Conservation (phyloP, 495 filamentous ascomycete genomes). For the Halenospora varia region DNA sequence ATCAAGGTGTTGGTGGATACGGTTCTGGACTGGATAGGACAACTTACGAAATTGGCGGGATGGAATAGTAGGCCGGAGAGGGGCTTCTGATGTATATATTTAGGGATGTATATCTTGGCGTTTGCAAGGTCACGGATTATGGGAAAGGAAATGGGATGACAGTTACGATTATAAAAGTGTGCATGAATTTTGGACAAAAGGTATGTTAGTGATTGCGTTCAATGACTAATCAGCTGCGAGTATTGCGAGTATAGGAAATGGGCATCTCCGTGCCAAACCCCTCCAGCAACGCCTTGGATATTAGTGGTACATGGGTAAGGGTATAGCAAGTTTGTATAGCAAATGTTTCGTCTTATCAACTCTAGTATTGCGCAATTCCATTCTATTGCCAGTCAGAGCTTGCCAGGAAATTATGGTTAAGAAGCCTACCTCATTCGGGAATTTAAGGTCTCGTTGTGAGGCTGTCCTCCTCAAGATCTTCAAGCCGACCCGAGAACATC, state of each 20-base stretch:
- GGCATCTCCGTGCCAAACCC: conserved; percentile 6
- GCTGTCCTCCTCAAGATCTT: conserved; percentile 11
- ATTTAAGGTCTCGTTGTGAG: neutral
- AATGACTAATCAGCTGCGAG: conserved; percentile 5
- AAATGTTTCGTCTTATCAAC: neutral
- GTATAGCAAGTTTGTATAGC: conserved; percentile 17
- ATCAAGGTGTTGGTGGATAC: conserved; percentile 84
- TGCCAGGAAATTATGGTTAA: neutral
- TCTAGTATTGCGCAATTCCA: neutral
- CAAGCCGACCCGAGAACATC: conserved; percentile 19
- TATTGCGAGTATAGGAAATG: neutral
- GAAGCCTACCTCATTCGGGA: neutral
- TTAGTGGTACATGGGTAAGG: conserved; percentile 4
- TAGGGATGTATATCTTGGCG: neutral
- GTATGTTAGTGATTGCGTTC: neutral
- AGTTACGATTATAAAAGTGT: neutral
- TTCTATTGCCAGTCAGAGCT: neutral
- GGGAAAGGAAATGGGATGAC: neutral
- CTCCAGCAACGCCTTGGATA: neutral
- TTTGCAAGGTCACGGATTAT: neutral
- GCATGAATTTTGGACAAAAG: neutral
- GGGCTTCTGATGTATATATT: conserved; percentile 21
- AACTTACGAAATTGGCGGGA: conserved; percentile 70
- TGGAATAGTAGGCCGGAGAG: conserved; percentile 21
- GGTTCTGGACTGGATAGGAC: conserved; percentile 65